Percentiles rank a stretch among this genome's conserved stretches.
Conservation (phyloP, 148 eudicot genomes). For the Polygonum maritimum region DNA sequence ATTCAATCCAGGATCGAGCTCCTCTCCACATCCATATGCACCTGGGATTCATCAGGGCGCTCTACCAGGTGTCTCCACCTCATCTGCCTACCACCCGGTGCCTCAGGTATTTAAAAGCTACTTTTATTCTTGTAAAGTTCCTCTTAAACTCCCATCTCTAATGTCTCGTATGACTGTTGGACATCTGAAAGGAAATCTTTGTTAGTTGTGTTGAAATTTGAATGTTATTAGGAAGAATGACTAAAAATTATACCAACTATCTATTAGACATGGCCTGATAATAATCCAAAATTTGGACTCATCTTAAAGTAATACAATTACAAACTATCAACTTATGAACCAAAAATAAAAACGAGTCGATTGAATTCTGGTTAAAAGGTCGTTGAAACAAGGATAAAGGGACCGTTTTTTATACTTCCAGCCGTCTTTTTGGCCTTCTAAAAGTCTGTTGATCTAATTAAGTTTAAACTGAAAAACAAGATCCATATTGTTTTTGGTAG, state of each 20-base stretch:
- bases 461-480: too few species aligned
- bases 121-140: background rate
- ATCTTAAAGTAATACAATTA: too few species aligned
- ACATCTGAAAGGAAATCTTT: background rate
- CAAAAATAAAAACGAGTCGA: background rate
- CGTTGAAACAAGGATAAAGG: too few species aligned
- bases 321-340: background rate
- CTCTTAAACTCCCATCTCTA: background rate
- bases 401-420: too few species aligned
- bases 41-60: constrained; percentile 32
- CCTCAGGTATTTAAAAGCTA: constrained; percentile 43
- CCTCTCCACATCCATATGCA: constrained; percentile 39
- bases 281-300: too few species aligned
- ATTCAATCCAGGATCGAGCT: constrained; percentile 43
- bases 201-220: background rate
- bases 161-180: background rate
- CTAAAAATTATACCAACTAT: too few species aligned
- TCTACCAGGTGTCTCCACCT: constrained; percentile 29
- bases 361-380: too few species aligned
- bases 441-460: too few species aligned
- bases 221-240: background rate
- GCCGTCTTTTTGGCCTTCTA: too few species aligned
- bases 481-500: too few species aligned
- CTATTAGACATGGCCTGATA: too few species aligned
- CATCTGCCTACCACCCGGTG: constrained; percentile 40